A percentile compares a stretch with the other conserved stretches of the same genome.
These are phyloP conservation scores for Arabidopsis suecica DNA, from an alignment of 345 rosid genomes.

Conservation along the genomic window DNA sequence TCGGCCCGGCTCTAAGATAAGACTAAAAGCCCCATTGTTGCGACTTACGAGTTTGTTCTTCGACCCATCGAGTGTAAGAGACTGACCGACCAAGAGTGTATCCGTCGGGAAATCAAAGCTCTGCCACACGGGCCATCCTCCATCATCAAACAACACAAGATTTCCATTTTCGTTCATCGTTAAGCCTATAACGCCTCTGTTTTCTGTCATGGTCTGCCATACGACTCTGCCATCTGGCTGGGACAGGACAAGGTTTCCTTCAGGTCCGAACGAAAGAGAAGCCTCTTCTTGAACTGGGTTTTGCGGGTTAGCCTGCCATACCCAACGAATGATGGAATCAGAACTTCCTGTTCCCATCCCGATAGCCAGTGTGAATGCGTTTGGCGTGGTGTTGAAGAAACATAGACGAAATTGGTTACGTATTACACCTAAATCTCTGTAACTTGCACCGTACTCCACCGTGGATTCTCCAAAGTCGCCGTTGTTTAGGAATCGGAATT, in stretches of 20 bases:
- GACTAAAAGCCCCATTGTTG: conserved; percentile 42
- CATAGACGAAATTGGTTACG: conserved; percentile 54
- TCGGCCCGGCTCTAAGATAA: conserved; percentile 49
- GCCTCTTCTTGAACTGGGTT: conserved; percentile 57
- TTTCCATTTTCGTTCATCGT: conserved; percentile 54
- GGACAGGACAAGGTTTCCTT: conserved; percentile 61
- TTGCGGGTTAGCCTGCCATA: conserved; percentile 65
- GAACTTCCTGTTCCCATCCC: conserved; percentile 58
- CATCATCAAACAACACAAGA: conserved; percentile 50
- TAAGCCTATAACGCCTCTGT: conserved; percentile 61
- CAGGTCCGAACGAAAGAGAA: conserved; percentile 48
- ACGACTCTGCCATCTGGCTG: conserved; percentile 57
- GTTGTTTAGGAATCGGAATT: conserved; percentile 41
- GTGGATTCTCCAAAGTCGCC: conserved; percentile 48
- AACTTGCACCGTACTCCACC: conserved; percentile 51
- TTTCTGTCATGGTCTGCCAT: conserved; percentile 65
- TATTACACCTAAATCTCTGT: conserved; percentile 33
- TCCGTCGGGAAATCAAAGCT: conserved; percentile 52
- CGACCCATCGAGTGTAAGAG: conserved; percentile 35
- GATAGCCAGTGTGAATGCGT: conserved; percentile 55
- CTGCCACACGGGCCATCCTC: too few species aligned
- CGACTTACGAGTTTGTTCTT: conserved; percentile 56
- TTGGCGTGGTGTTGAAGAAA: conserved; percentile 62
- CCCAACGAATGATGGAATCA: conserved; percentile 59
- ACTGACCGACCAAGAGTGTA: conserved; percentile 58